phyloP scores from a whole-genome alignment of 2,329 filamentous ascomycete genomes.

The Podosphaera fusca region DNA sequence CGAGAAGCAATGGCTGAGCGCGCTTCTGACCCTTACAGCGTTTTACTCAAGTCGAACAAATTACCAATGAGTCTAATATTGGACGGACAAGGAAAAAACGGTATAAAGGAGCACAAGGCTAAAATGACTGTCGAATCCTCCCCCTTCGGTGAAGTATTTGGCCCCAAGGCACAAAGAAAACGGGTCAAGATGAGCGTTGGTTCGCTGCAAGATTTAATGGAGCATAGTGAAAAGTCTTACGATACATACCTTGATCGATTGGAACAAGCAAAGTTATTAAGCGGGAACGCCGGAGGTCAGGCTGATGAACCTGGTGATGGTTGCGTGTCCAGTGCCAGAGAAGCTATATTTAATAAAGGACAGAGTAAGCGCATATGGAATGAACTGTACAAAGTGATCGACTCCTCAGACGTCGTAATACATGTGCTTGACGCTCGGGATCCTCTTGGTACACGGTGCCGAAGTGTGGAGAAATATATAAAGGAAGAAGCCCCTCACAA shows the following conservation, averaged over 20 bases:
- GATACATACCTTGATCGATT: constrained; percentile 59
- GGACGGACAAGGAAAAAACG: constrained; percentile 56
- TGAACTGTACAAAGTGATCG: constrained; percentile 84
- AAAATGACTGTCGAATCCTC: constrained; percentile 82
- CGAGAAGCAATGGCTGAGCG: constrained; percentile 81
- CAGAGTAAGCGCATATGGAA: constrained; percentile 96
- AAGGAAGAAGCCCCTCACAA: constrained; percentile 87
- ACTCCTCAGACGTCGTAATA: constrained; percentile 89
- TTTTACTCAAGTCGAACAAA: constrained; percentile 92
- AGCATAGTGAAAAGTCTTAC: constrained; percentile 57
- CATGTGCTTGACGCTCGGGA: constrained; percentile 82
- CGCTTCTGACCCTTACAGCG: constrained; percentile 73
- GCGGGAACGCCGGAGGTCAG: constrained; percentile 38
- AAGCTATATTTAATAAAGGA: constrained; percentile 82
- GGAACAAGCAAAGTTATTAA: constrained; percentile 56
- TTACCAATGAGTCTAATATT: constrained; percentile 84
- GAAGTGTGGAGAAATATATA: constrained; percentile 81
- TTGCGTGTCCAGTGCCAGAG: constrained; percentile 39
- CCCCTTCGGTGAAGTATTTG: constrained; percentile 75
- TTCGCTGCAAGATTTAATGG: constrained; percentile 61
- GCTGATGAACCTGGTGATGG: constrained; percentile 23
- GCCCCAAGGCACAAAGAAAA: constrained; percentile 81
- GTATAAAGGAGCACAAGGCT: constrained; percentile 74
- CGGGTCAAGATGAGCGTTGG: constrained; percentile 71
- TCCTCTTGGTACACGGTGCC: constrained; percentile 72